Base-by-base conservation (phyloP, 75 land plant species). In the Cunninghamia lanceolata region DNA sequence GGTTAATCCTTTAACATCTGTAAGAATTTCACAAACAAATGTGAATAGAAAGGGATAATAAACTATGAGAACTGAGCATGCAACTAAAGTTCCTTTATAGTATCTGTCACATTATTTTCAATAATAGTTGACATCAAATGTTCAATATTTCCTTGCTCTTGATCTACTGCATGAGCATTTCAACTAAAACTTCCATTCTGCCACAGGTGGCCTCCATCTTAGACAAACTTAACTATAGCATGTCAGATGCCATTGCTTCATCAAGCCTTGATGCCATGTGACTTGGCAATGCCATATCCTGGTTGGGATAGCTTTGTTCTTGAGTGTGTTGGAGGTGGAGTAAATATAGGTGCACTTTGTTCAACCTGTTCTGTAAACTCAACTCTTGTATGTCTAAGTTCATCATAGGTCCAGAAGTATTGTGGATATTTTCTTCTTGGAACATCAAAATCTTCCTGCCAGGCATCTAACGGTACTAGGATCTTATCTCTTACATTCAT, bases 391-490 rank as follows among this genome's bases (percentile, higher is more conserved):
- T 95, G 89, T 89, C 91, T 91, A 36, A 98, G 85, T 47, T 98
- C 99, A 6, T 93, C 92, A 90, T 93, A 96, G 8, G 99, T 96
- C 89, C 91, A 92, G 68, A 91, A 95, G 74, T 98, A 98, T 73
- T 98, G 99, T 50, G 99, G 97, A 93, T 94, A 88, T 84, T 91
- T 97, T 84, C 99, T 97, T 71, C 92, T 88, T 56, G 97, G 90
- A 50, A 97, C 99, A 85, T 99, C 99, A 89, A 98, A 98, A 71
- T 99, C 99, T 85, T 98, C 99, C 89, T 96, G 97, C 99, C 99
- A 98, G 73, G 99, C 93, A 83, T 94, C 99, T n/a, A 98, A 59
- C 87, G 96, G 86, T 15, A 91, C 91, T 82, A 98, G 87, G 42
- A 96, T 92, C 88, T 98, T 98, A 59, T 96, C 95, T 87, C 99